phyloP scores from a whole-genome alignment of 169 alveolate species.

The Toxoplasma gondii region DNA sequence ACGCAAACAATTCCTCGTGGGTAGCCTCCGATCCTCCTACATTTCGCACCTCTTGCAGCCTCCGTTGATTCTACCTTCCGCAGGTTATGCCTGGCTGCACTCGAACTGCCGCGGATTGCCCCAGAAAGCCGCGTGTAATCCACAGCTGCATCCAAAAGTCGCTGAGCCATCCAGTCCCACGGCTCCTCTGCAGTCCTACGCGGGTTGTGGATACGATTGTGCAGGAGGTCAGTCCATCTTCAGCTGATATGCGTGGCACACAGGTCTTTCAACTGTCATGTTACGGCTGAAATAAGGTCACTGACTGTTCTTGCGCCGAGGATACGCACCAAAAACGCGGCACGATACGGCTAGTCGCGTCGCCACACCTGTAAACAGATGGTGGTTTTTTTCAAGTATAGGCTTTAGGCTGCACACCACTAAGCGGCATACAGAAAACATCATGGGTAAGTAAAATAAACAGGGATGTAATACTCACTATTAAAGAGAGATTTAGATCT shows the following conservation, averaged over 20 bases:
- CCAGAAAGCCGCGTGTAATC: neutral
- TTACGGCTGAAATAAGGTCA: too few species aligned
- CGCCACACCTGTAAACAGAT: too few species aligned
- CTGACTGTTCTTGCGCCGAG: neutral
- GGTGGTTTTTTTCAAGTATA: too few species aligned
- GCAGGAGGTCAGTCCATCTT: constrained; percentile 34
- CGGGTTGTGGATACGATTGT: constrained; percentile 14
- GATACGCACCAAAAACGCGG: neutral
- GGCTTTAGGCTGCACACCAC: too few species aligned
- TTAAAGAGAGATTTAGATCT: too few species aligned
- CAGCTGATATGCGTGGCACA: too few species aligned
- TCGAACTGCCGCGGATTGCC: neutral
- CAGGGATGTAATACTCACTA: too few species aligned
- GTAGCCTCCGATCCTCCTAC: neutral
- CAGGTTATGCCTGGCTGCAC: constrained; percentile 13
- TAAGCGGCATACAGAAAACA: too few species aligned
- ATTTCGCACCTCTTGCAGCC: neutral
- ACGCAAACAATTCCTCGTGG: too few species aligned
- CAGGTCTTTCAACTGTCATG: too few species aligned
- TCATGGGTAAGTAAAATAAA: too few species aligned
- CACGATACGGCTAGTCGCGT: neutral
- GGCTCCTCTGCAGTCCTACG: neutral
- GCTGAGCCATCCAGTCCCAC: neutral
- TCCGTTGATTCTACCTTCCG: neutral
- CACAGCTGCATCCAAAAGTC: neutral